Evolutionary conservation across 345 rosid genomes (phyloP).

Genomic region (Pugionium dolabratum): DNA sequence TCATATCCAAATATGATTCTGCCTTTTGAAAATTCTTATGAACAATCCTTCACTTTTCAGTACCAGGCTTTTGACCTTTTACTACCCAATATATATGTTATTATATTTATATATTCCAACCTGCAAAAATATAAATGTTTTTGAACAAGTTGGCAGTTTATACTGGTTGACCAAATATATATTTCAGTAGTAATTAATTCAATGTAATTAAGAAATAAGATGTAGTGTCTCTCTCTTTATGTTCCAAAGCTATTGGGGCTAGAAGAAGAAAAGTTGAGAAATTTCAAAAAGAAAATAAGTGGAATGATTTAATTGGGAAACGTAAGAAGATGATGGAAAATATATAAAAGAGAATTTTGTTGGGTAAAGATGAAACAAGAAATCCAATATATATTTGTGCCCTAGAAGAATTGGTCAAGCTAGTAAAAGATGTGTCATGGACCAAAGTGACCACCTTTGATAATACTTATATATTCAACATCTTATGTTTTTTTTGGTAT

Average conservation of each 20-base stretch:
- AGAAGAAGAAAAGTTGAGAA: constrained; percentile 27
- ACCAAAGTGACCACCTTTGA: constrained; percentile 44
- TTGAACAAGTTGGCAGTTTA: too few species aligned
- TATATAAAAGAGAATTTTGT: constrained; percentile 28
- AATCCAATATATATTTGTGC: constrained; percentile 40
- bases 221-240: constrained; percentile 30
- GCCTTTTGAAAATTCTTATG: constrained; percentile 39
- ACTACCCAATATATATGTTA: too few species aligned
- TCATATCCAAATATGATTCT: constrained; percentile 25
- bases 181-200: too few species aligned
- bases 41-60: constrained; percentile 29
- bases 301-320: constrained; percentile 22
- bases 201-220: background rate
- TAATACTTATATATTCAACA: constrained; percentile 21
- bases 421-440: constrained; percentile 38
- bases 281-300: constrained; percentile 34
- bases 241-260: constrained; percentile 29
- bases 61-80: background rate
- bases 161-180: background rate
- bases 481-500: constrained; percentile 26
- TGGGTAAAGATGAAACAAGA: constrained; percentile 43
- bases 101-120: too few species aligned
- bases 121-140: too few species aligned
- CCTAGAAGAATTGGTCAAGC: constrained; percentile 43
- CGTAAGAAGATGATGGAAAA: background rate